Percentiles rank a stretch among this genome's conserved stretches.
phyloP scores from a whole-genome alignment of 2,329 filamentous ascomycete genomes.

The Zasmidium angulare region DNA sequence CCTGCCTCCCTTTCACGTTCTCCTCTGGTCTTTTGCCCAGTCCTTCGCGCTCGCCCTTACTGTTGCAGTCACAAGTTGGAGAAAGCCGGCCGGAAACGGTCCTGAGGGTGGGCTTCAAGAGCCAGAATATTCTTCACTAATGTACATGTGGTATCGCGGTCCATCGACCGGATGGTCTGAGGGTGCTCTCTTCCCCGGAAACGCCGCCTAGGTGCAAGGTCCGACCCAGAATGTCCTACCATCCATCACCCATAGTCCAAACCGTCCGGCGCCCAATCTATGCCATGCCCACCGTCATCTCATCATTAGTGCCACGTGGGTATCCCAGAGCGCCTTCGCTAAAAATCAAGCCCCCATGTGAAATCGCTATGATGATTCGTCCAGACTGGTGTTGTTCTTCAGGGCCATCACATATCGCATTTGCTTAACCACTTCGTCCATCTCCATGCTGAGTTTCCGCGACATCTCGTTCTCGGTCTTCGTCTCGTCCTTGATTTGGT shows the following conservation, averaged over 20 bases:
- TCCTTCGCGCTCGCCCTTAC: not conserved
- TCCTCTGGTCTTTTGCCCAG: too few relatives aligned
- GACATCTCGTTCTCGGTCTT: conserved; percentile 57
- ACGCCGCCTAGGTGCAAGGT: not conserved
- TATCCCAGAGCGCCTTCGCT: conserved; percentile 9
- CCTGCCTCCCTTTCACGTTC: too few relatives aligned
- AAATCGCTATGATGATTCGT: conserved; percentile 1
- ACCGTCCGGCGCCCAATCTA: not conserved
- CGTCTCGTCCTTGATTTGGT: conserved; percentile 59
- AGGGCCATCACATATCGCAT: conserved; percentile 72
- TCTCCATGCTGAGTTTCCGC: conserved; percentile 59
- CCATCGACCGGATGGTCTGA: not conserved
- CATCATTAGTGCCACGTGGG: conserved; percentile 1
- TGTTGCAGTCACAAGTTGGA: not conserved
- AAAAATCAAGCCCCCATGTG: conserved; percentile 4
- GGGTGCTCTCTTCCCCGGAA: not conserved
- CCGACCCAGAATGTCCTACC: not conserved
- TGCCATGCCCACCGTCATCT: conserved; percentile 5
- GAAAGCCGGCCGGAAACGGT: not conserved
- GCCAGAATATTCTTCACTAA: conserved; percentile 1
- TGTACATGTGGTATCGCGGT: conserved; percentile 5
- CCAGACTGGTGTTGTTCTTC: conserved; percentile 45
- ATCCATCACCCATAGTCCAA: not conserved
- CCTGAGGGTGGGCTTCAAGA: not conserved
- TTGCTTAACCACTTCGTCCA: conserved; percentile 61